Evolutionary conservation across 2,329 filamentous ascomycete species (phyloP), one percentile per base, ranked within the genome.

Genomic region (Arthroderma sp.): DNA sequence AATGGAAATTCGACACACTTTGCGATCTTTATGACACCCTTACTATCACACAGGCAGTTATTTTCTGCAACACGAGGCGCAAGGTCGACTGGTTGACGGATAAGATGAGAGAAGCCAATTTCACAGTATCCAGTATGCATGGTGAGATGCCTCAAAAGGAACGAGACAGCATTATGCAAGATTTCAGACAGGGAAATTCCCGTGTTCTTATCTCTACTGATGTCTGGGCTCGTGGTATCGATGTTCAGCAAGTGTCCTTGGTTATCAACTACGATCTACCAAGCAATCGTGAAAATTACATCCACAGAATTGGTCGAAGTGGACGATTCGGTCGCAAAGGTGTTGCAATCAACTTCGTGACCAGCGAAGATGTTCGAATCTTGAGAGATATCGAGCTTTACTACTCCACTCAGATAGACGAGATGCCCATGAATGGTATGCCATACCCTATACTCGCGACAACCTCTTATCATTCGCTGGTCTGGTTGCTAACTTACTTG

Each of bases 61-160:
- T 98, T 79, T 98, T 98, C 88, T 98, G 93, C 85, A 98, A 98
- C 86, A 98, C 93, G 73, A 88, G 93, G 76, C 87, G 91, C 83
- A 98, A 98, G 91, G 93, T 98, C 71, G 93, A 98, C 81, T 98
- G 93, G 93, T 78, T 98, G 60, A 97, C 93, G 3, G 93, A 98
- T 76, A 98, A 98, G 80, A 95, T 98, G 88, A 87, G 90, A 62
- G 93, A 96, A 72, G 89, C 90, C 66, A 96, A 98, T 77, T 98
- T 98, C 73, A 98, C 93, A 0, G 93, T 98, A 64, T 94, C 88
- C 66, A 91, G 88, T 66, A 98, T 98, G 93, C 93, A 98, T 71
- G 93, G 93, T 64, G 93, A 98, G 68, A 98, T 98, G 93, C 90
- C 91, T 23, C 93, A 98, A 73, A 93, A 93, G 75, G 91, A 97